phyloP scores from a whole-genome alignment of 2,329 filamentous ascomycete genomes.

The Fusarium paranaense region DNA sequence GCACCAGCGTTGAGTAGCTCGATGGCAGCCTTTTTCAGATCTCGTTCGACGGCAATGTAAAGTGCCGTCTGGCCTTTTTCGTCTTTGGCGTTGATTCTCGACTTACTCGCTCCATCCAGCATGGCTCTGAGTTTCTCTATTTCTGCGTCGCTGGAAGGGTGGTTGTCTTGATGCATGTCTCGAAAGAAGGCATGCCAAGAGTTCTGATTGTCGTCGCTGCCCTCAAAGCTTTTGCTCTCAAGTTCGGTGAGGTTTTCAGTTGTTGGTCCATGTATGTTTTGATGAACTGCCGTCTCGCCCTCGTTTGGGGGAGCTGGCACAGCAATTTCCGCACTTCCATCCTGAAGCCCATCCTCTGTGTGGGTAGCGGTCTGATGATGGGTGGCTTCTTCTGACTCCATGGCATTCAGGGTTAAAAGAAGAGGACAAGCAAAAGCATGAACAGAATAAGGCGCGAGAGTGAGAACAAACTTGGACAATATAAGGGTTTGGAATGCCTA shows the following conservation, averaged over 20 bases:
- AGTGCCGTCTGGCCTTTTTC: not conserved
- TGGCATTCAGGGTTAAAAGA: not conserved
- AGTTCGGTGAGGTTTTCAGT: not conserved
- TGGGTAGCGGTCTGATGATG: not conserved
- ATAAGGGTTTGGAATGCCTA: not conserved
- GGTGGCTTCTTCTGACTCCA: not conserved
- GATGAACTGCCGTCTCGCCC: not conserved
- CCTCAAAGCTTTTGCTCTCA: not conserved
- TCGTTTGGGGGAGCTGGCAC: not conserved
- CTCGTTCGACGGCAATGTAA: not conserved
- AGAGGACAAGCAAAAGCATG: not conserved
- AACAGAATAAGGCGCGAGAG: not conserved
- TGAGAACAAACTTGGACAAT: not conserved
- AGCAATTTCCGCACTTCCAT: not conserved
- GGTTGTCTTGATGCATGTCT: not conserved
- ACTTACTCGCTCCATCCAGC: not conserved
- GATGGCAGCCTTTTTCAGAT: not conserved
- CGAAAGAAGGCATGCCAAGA: not conserved
- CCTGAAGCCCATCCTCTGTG: not conserved
- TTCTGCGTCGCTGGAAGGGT: not conserved
- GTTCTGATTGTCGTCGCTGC: not conserved
- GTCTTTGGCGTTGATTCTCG: not conserved
- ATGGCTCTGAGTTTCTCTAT: not conserved
- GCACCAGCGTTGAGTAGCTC: not conserved
- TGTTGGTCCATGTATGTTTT: not conserved